phyloP scores from a whole-genome alignment of 305 asterid genomes.

The Petunia hybrid region DNA sequence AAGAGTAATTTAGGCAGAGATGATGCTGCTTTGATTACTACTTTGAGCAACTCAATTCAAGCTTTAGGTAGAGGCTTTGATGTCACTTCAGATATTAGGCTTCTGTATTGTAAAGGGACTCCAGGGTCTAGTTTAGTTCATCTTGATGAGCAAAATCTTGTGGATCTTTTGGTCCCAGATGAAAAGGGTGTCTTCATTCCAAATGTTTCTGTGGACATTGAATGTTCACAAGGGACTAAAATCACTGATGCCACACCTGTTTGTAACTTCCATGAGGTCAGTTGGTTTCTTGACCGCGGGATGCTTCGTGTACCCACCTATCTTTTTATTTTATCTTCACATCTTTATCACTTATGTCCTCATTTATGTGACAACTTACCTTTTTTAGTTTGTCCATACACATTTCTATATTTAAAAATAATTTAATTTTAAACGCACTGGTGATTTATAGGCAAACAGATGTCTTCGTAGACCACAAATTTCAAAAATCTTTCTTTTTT shows the following conservation, averaged over 20 bases:
- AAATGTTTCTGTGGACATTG: constrained; percentile 84
- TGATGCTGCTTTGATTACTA: constrained; percentile 59
- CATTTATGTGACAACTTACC: not conserved
- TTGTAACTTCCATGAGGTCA: constrained; percentile 82
- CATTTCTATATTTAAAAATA: too few species aligned
- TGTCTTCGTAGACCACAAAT: too few species aligned
- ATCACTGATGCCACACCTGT: constrained; percentile 69
- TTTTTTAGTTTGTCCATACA: not conserved
- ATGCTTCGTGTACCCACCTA: too few species aligned
- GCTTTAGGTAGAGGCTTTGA: constrained; percentile 98
- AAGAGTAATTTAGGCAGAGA: constrained; percentile 39
- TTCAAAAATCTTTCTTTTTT: too few species aligned
- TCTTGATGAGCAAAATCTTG: constrained; percentile 65
- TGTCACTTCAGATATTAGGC: constrained; percentile 96
- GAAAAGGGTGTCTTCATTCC: constrained; percentile 67
- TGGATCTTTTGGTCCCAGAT: constrained; percentile 65
- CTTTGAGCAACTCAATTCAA: constrained; percentile 89
- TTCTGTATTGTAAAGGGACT: constrained; percentile 89
- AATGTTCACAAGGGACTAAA: constrained; percentile 51
- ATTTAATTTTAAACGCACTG: too few species aligned
- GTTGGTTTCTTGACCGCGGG: not conserved
- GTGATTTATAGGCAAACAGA: too few species aligned
- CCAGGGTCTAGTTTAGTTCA: constrained; percentile 85
- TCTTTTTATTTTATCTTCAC: too few species aligned
- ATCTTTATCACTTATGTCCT: not conserved